Conservation (phyloP, 352 stramenopile genomes). For the Thraustotheca clavata region DNA sequence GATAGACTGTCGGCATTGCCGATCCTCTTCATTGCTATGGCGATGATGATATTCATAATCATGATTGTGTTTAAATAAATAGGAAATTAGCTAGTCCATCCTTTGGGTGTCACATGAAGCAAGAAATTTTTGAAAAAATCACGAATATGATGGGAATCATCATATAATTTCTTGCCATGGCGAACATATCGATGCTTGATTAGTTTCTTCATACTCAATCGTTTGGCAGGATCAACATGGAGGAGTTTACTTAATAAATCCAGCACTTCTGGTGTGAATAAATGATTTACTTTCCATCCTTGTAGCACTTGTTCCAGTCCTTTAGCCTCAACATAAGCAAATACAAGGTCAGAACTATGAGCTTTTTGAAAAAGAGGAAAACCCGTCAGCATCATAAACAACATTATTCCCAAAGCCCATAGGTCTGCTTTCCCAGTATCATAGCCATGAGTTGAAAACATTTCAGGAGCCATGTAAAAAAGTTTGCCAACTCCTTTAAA, state of each 20-base stretch:
- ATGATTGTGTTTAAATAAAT: not conserved
- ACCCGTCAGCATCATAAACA: constrained; percentile 27
- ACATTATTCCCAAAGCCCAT: constrained; percentile 25
- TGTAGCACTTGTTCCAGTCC: constrained; percentile 33
- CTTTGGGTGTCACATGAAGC: too few species aligned
- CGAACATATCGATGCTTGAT: not conserved
- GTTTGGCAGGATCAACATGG: not conserved
- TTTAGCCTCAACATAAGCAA: constrained; percentile 33
- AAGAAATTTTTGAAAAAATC: too few species aligned
- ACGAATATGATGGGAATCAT: too few species aligned
- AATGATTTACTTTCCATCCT: constrained; percentile 29
- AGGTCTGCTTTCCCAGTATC: constrained; percentile 16
- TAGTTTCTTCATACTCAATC: not conserved
- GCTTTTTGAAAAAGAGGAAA: constrained; percentile 40
- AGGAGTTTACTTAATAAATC: constrained; percentile 14
- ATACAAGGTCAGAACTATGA: constrained; percentile 35
- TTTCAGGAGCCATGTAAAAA: constrained; percentile 27
- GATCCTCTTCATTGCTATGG: not conserved
- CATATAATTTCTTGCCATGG: too few species aligned
- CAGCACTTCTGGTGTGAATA: not conserved
- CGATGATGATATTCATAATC: not conserved
- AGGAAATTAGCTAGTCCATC: too few species aligned
- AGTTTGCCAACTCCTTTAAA: constrained; percentile 27
- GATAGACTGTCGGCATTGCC: not conserved
- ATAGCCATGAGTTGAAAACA: constrained; percentile 16